Evolutionary conservation across 305 asterid genomes (phyloP).

Genomic region (Fraxinus platypoda): DNA sequence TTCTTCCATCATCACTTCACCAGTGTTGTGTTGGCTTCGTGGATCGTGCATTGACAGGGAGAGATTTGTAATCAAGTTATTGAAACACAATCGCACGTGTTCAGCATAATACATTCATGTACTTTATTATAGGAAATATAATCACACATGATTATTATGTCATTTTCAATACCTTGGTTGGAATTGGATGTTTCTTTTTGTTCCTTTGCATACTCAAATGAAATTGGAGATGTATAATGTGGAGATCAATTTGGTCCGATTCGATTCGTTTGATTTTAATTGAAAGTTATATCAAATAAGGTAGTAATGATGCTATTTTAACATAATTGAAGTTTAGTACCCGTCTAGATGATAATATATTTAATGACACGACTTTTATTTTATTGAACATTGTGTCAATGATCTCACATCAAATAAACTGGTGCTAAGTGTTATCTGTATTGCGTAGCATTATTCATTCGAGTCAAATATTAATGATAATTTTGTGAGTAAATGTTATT

Average conservation of each 20-base stretch:
- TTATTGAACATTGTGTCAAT: too few relatives aligned
- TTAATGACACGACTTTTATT: too few relatives aligned
- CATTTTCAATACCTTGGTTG: slow-evolving; percentile 6
- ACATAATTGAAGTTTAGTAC: too few relatives aligned
- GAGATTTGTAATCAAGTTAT: background rate
- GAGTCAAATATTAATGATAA: background rate
- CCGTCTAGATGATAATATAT: too few relatives aligned
- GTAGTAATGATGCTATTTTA: background rate
- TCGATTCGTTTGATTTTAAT: background rate
- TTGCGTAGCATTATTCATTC: background rate
- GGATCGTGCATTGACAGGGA: background rate
- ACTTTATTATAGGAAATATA: slow-evolving; percentile 3
- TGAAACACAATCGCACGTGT: slow-evolving; percentile 3
- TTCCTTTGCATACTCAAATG: background rate
- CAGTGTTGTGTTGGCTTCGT: background rate
- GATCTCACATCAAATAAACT: background rate
- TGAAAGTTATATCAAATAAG: background rate
- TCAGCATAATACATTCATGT: background rate
- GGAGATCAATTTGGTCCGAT: background rate
- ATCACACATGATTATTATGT: slow-evolving; percentile 2
- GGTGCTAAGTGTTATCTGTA: background rate
- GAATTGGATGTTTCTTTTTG: background rate
- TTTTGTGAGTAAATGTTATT: too few relatives aligned
- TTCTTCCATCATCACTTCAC: background rate
- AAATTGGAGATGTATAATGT: background rate